Evolutionary conservation across 1,139 yeast species (phyloP).

Genomic region (Cylindricascospora bacillispora): DNA sequence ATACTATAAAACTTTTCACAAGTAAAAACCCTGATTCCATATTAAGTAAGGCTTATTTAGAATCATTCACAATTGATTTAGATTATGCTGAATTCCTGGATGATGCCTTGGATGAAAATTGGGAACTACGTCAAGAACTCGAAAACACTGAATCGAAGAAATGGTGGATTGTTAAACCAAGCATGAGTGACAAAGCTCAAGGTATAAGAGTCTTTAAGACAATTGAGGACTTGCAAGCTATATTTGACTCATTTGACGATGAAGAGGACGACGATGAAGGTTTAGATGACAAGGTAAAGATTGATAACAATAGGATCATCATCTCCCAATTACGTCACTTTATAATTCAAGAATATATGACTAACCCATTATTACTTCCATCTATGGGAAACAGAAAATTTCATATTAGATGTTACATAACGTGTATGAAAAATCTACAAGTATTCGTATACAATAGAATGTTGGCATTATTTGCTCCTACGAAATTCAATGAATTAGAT

Average conservation of each 20-base stretch:
- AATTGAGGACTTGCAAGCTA: conserved; percentile 63
- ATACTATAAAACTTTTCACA: conserved; percentile 58
- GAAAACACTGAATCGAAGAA: conserved; percentile 44
- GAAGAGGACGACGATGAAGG: conserved; percentile 45
- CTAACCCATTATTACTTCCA: conserved; percentile 51
- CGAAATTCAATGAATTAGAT: conserved; percentile 34
- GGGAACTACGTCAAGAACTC: conserved; percentile 72
- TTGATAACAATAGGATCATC: conserved; percentile 39
- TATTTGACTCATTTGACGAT: conserved; percentile 79
- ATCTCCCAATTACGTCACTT: conserved; percentile 85
- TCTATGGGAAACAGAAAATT: conserved; percentile 62
- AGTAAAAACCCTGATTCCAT: conserved; percentile 66
- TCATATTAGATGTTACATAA: conserved; percentile 79
- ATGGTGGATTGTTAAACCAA: conserved; percentile 88
- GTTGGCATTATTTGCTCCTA: conserved; percentile 66
- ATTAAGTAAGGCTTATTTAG: conserved; percentile 52
- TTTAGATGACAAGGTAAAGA: conserved; percentile 29
- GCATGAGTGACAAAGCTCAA: conserved; percentile 96
- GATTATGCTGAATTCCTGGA: conserved; percentile 94
- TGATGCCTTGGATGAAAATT: conserved; percentile 83
- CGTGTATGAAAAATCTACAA: conserved; percentile 56
- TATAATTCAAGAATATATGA: conserved; percentile 69
- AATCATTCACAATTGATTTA: conserved; percentile 69
- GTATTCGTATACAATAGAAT: conserved; percentile 73
- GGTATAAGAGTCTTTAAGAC: conserved; percentile 78